Base-by-base conservation (phyloP, 495 filamentous ascomycete species). In the Beverwykella pulmonaria region DNA sequence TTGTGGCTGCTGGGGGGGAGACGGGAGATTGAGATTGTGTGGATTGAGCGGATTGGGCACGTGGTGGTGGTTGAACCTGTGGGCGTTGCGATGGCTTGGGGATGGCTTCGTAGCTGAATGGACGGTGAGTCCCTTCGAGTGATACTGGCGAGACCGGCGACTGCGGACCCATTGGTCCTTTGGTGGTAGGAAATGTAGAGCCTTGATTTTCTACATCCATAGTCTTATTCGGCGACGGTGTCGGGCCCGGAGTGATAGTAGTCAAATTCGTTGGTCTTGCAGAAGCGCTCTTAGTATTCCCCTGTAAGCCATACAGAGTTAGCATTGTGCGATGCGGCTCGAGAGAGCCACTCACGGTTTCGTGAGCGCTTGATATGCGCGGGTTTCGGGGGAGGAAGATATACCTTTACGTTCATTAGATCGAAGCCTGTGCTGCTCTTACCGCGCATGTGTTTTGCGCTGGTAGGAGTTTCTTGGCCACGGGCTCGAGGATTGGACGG, bases 401-500 rank as follows among this genome's bases (percentile, higher is more conserved):
- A 23, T 50, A 58, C 23, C 53, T 54, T 36, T 65, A 61, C 54
- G 29, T 66, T 69, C 25, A 72, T 58, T 20, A 69, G 48, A 48
- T 69, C 60, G 29, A 67, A 72, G 10, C 61, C 67, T 1, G 67
- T 72, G 54, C 66, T 69, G 61, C 70, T 67, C 46, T 72, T 72
- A 7, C 70, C 59, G 2, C 61, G 59, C 14, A 39, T 6, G 27
- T 68, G 69, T 32, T 65, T 65, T 22, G 61, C 17, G n/a, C 27
- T 26, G 26, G 52, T 39, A 19, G 49, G 20, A 19, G 39, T 20
- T 17, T 19, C 10, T 25, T 55, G 52, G 12, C 53, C 44, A 1
- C 48, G 27, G 15, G 49, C 12, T 53, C 46, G 59, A 2, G 62
- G 63, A 20, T 62, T 64, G 56, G 57, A 62, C 19, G 65, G 67